Base-by-base conservation (phyloP, 1,284 basidiomycete species). In the Malassezia globosa region DNA sequence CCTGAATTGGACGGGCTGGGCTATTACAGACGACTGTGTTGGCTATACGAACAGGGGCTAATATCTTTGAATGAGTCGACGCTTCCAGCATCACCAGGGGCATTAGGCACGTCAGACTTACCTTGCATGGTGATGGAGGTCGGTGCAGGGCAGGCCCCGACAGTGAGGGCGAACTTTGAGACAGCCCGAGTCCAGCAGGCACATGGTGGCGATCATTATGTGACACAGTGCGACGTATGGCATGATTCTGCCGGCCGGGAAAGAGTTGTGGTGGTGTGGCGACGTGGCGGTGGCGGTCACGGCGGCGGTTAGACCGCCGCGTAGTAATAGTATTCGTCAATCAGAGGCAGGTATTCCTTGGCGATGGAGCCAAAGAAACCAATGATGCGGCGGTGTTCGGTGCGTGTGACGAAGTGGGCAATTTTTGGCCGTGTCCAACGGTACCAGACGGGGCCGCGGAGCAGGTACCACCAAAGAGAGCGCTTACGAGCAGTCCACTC, bases 281-380 rank as follows among this genome's bases (percentile, higher is more conserved):
- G 29, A 31, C n/a, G 5, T 4, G 26, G n/a, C n/a, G n/a, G n/a
- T n/a, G n/a, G n/a, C n/a, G n/a, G n/a, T n/a, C n/a, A n/a, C n/a
- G n/a, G n/a, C n/a, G n/a, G 29, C 29, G 2, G 29, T 26, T 43
- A 43, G 21, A 43, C 31, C 23, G 41, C 18, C 8, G 59, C 58
- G 34, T 63, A 94, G 76, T 89, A 94, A 76, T 92, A 84, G 75
- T 92, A 92, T 69, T 89, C 85, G 72, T 95, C 84, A 57, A 95
- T 87, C 63, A 95, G 75, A 8, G 87, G 87, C 56, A 94, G 79
- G 82, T 90, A 95, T 65, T 90, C 88, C 58, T 81, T 81, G 54
- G 89, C 73, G 47, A 94, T 76, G 19, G 81, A 81, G 48, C 85
- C 80, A 25, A 88, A 73, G 42, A 92, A 67, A 22, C 83, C 81